Percentiles rank a stretch among this genome's conserved stretches.
Conservation (phyloP, 2,329 filamentous ascomycete genomes). For the Cryoendolithus antarcticus region DNA sequence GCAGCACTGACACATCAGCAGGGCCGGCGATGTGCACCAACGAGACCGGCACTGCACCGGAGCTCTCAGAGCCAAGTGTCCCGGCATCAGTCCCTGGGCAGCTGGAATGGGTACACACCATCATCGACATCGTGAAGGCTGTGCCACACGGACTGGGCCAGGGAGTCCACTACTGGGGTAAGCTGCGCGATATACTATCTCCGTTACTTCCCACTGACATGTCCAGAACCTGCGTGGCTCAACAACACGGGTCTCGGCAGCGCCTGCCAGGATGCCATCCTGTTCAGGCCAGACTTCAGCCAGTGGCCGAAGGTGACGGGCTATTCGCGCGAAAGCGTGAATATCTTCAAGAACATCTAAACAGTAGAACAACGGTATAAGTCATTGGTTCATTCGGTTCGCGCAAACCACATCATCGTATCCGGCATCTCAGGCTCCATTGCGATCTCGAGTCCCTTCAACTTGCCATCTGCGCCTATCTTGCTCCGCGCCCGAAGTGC, state of each 20-base stretch:
- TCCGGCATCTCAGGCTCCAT: no score
- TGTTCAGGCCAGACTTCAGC: conserved; percentile 19
- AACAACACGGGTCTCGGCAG: conserved; percentile 22
- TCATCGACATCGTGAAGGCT: conserved; percentile 17
- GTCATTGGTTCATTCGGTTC: no score
- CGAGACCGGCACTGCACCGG: conserved; percentile 11
- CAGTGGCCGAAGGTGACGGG: conserved; percentile 16
- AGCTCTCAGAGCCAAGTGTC: conserved; percentile 21
- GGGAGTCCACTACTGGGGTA: conserved; percentile 16
- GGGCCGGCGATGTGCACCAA: conserved; percentile 16
- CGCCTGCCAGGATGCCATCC: conserved; percentile 17
- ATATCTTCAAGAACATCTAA: conserved; percentile 11
- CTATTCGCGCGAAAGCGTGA: conserved; percentile 15
- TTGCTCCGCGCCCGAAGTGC: no score
- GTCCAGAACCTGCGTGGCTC: conserved; percentile 21
- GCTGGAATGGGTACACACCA: conserved; percentile 17
- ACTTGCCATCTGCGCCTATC: no score
- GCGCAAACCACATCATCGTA: no score
- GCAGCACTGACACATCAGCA: no score
- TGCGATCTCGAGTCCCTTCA: no score
- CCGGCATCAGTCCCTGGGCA: conserved; percentile 16
- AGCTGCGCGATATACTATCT: no score
- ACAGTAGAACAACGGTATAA: no score
- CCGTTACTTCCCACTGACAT: conserved; percentile 2
- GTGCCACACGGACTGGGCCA: conserved; percentile 19